phyloP scores from a whole-genome alignment of 345 rosid genomes.

The Acer campestre region DNA sequence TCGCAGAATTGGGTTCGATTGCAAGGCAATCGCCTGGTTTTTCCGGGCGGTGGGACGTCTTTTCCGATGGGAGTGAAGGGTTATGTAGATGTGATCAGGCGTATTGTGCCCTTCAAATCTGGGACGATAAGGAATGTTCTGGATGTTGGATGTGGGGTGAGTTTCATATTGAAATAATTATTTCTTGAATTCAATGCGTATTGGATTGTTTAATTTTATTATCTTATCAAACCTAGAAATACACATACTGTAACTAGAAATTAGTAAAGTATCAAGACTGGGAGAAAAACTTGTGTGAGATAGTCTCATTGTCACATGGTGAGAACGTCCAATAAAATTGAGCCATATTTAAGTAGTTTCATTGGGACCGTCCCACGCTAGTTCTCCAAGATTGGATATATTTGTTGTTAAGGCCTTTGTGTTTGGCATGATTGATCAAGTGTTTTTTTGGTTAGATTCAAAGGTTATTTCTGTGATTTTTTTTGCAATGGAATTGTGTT shows the following conservation, averaged over 20 bases:
- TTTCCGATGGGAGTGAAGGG: constrained; percentile 58
- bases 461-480: neutral
- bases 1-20: constrained; percentile 66
- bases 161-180: constrained; percentile 12
- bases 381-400: too few species aligned
- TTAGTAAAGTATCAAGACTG: neutral
- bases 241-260: too few species aligned
- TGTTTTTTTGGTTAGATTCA: too few species aligned
- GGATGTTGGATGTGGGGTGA: constrained; percentile 78
- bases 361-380: too few species aligned
- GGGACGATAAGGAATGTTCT: constrained; percentile 63
- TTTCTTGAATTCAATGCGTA: neutral
- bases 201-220: too few species aligned
- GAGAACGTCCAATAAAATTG: too few species aligned
- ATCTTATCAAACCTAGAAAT: too few species aligned
- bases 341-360: too few species aligned
- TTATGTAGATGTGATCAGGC: constrained; percentile 52
- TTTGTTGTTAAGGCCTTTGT: too few species aligned
- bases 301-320: too few species aligned
- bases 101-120: constrained; percentile 52
- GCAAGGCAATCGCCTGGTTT: constrained; percentile 50
- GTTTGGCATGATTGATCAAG: too few species aligned
- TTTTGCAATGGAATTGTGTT: neutral
- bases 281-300: too few species aligned
- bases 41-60: constrained; percentile 82